Conservation (phyloP, 2,329 filamentous ascomycete species). For the Penicillium sp. region DNA sequence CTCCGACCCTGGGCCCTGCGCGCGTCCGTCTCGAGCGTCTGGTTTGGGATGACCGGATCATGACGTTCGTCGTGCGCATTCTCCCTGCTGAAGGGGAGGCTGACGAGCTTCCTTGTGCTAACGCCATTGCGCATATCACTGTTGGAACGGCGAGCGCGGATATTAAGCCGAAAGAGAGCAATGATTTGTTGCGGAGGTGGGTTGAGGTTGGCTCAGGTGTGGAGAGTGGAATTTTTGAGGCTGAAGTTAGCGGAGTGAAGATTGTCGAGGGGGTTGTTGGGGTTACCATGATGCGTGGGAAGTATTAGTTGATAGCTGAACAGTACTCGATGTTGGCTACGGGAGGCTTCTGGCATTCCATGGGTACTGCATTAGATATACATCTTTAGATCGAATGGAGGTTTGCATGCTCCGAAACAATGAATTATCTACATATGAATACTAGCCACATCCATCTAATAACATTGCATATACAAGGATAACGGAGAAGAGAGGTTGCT, state of each 20-base stretch:
- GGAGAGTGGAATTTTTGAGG: conserved; percentile 55
- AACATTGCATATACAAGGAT: neutral
- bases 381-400: neutral
- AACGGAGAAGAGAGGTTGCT: neutral
- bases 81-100: conserved; percentile 39
- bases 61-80: conserved; percentile 84
- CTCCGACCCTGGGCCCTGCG: conserved; percentile 35
- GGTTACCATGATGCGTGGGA: conserved; percentile 44
- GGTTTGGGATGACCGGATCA: conserved; percentile 81
- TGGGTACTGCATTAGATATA: neutral
- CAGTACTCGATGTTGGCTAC: neutral
- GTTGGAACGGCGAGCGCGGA: conserved; percentile 71
- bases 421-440: neutral
- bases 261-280: conserved; percentile 57
- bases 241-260: conserved; percentile 53
- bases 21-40: conserved; percentile 61
- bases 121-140: conserved; percentile 81
- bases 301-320: conserved; percentile 1
- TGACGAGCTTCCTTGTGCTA: conserved; percentile 66
- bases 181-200: conserved; percentile 77
- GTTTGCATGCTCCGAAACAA: neutral
- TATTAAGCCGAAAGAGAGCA: conserved; percentile 94
- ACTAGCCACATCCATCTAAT: neutral
- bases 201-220: conserved; percentile 56
- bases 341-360: neutral